phyloP scores from a whole-genome alignment of 495 filamentous ascomycete genomes.

The Tuber umbilicatum region DNA sequence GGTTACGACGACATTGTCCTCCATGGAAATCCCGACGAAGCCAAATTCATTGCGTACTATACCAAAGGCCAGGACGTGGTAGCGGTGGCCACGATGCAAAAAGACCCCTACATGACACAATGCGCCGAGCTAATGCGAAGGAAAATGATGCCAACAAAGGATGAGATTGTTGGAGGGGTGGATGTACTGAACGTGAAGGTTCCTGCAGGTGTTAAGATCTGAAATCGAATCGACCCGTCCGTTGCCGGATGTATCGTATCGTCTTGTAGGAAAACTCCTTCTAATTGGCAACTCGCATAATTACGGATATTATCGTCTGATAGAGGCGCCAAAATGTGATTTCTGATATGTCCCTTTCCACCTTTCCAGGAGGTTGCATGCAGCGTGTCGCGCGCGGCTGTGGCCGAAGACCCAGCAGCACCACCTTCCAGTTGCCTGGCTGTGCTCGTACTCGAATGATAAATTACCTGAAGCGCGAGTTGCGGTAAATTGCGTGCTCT shows the following conservation, averaged over 20 bases:
- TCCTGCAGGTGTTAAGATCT: slow-evolving; percentile 42
- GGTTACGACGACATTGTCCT: slow-evolving; percentile 77
- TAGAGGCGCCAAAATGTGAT: background rate
- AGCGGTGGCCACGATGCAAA: slow-evolving; percentile 82
- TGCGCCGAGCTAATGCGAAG: slow-evolving; percentile 78
- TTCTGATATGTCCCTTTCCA: background rate
- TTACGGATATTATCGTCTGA: background rate
- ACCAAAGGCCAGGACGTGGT: slow-evolving; percentile 80
- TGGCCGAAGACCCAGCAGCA: background rate
- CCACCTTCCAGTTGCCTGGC: background rate
- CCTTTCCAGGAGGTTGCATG: background rate
- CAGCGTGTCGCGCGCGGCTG: background rate
- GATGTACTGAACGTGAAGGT: slow-evolving; percentile 62
- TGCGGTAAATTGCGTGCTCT: background rate
- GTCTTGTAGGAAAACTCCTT: background rate
- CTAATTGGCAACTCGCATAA: background rate
- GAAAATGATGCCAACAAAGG: slow-evolving; percentile 74
- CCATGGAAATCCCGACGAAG: slow-evolving; percentile 67
- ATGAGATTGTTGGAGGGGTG: slow-evolving; percentile 62
- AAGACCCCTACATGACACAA: slow-evolving; percentile 81
- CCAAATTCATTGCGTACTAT: slow-evolving; percentile 84
- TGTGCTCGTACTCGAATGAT: too few relatives aligned
- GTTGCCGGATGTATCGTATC: background rate
- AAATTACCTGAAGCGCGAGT: background rate
- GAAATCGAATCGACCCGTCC: background rate